Conservation (phyloP, 2,329 filamentous ascomycete genomes). For the Chaetomiaceae sp. region DNA sequence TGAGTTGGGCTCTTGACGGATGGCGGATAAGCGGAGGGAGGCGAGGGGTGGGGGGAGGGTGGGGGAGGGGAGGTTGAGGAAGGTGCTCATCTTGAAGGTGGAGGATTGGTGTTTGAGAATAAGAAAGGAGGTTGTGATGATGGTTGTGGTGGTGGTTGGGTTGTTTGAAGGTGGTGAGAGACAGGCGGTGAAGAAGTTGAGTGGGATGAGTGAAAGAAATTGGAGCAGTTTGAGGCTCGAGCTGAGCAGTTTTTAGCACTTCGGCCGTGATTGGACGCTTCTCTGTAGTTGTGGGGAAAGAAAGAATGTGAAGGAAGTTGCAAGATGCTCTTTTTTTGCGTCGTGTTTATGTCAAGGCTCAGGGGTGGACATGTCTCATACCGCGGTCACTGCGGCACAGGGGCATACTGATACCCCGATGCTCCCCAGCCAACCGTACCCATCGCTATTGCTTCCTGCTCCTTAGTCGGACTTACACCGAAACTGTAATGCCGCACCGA, state of each 20-base stretch:
- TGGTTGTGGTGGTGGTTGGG: neutral
- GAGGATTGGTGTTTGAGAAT: too few species aligned
- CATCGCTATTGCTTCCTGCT: neutral
- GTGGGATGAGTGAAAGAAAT: too few species aligned
- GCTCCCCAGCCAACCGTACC: neutral
- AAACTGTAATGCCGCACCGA: neutral
- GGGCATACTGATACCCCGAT: neutral
- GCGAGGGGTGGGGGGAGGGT: conserved; percentile 9
- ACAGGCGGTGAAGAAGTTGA: too few species aligned
- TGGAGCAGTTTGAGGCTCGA: too few species aligned
- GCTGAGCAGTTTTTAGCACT: too few species aligned
- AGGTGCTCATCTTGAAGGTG: conserved; percentile 13
- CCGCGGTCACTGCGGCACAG: neutral
- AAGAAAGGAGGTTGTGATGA: too few species aligned
- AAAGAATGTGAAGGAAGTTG: too few species aligned
- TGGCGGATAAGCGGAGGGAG: conserved; percentile 8
- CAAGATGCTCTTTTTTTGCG: too few species aligned
- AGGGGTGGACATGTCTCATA: too few species aligned
- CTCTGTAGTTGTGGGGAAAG: too few species aligned
- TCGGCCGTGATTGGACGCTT: too few species aligned
- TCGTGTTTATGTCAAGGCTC: too few species aligned
- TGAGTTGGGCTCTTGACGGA: conserved; percentile 14
- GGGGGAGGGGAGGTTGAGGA: conserved; percentile 18
- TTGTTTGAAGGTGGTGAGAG: neutral
- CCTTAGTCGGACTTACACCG: neutral